These are phyloP conservation scores for Aspergillus nanangensis DNA, from an alignment of 495 filamentous ascomycete genomes.

Conservation along the genomic window DNA sequence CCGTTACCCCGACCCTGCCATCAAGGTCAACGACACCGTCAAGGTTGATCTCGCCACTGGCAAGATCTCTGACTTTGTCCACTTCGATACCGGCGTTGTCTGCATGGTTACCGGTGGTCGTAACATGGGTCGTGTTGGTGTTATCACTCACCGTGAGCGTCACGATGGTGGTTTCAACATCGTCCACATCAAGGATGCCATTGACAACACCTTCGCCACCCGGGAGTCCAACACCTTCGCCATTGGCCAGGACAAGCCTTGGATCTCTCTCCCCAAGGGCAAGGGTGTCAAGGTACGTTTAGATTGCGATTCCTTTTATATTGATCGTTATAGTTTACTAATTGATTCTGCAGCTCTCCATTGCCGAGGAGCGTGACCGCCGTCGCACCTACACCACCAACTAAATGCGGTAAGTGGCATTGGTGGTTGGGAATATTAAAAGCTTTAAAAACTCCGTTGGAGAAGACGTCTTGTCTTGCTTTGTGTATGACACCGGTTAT, in stretches of 20 bases:
- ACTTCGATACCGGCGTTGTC: conserved; percentile 95
- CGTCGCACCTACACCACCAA: conserved; percentile 75
- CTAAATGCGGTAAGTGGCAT: conserved; percentile 38
- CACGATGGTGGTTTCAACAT: conserved; percentile 99
- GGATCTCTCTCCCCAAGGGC: conserved; percentile 98
- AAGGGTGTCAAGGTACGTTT: conserved; percentile 90
- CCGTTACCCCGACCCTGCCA: conserved; percentile 94
- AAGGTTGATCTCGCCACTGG: conserved; percentile 96
- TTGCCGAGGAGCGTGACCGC: conserved; percentile 97
- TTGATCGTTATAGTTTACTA: neutral
- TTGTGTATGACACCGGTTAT: conserved; percentile 34
- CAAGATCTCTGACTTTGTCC: conserved; percentile 95
- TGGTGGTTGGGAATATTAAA: conserved; percentile 20
- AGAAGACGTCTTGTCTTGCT: conserved; percentile 41
- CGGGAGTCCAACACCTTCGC: conserved; percentile 98
- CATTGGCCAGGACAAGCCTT: conserved; percentile 96
- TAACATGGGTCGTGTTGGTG: conserved; percentile 99
- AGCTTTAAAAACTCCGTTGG: conserved; percentile 31
- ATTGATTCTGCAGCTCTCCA: conserved; percentile 60
- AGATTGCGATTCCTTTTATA: neutral
- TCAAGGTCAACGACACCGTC: conserved; percentile 99
- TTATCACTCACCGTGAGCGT: conserved; percentile 98
- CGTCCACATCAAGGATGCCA: conserved; percentile 98
- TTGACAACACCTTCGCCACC: conserved; percentile 99
- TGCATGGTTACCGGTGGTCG: conserved; percentile 98